Evolutionary conservation across 1,284 basidiomycete species (phyloP).

Genomic region (Boletus sp.): DNA sequence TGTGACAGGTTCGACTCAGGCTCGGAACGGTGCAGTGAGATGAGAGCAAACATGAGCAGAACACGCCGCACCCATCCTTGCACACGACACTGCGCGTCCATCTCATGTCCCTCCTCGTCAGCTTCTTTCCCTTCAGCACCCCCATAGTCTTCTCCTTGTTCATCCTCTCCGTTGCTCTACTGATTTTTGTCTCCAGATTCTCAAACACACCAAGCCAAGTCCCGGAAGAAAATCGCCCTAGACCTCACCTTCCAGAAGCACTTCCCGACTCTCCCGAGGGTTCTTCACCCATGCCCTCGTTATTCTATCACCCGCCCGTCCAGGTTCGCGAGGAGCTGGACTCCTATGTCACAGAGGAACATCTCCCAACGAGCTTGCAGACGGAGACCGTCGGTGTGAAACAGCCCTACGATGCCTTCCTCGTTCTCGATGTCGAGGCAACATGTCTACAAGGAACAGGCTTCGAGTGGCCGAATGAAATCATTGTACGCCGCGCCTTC

Average conservation of each 20-base stretch:
- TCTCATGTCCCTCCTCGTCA: constrained; percentile 6
- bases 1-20: too few relatives aligned
- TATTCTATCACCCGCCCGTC: constrained; percentile 11
- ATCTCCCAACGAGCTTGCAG: constrained; percentile 1
- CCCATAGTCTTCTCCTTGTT: background rate
- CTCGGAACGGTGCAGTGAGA: too few relatives aligned
- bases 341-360: constrained; percentile 6
- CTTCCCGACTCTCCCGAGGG: background rate
- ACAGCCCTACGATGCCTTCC: constrained; percentile 67
- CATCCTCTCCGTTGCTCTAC: background rate
- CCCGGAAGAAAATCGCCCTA: background rate
- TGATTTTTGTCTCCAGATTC: constrained; percentile 7
- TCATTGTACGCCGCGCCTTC: constrained; percentile 62
- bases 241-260: background rate
- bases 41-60: constrained; percentile 29
- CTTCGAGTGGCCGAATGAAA: constrained; percentile 86
- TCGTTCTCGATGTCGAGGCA: constrained; percentile 86
- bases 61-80: constrained; percentile 22
- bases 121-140: background rate
- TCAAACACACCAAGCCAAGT: background rate
- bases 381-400: constrained; percentile 26
- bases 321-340: constrained; percentile 6
- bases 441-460: constrained; percentile 69
- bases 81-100: constrained; percentile 7
- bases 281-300: constrained; percentile 20